Base-by-base conservation (phyloP, 1,139 yeast genomes). In the Wickerhamiella infanticola region DNA sequence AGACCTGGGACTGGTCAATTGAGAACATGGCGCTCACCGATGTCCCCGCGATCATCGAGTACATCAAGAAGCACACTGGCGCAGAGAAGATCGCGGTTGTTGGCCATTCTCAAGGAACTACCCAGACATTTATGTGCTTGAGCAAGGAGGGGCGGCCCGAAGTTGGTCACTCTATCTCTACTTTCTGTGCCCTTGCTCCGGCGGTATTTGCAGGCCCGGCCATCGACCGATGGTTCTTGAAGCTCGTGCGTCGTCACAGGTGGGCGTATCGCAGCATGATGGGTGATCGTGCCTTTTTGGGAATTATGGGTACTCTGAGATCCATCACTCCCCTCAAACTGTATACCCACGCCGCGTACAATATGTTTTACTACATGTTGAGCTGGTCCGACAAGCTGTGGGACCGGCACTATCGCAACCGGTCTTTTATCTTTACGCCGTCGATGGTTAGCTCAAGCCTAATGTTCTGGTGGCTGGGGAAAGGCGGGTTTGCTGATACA, bases 61-160 rank as follows among this genome's bases (percentile, higher is more conserved):
- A 73, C 50, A 80, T 88, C 1, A 61, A 76, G 39, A 61, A 66
- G 26, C 58, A 65, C 36, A 63, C 74, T 0, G 51, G 53, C 1
- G 68, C 66, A 41, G 57, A 63, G 5, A 75, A 79, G 55, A 58
- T 86, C 13, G 69, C 80, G 1, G 63, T 88, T 29, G 70, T 80
- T 8, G 88, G 88, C 0, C 98, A 90, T 58, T 84, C 94, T 25
- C 98, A 90, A 63, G 97, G 97, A 1, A 85, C 96, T 3, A 75
- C 95, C 0, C 95, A 88, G 61, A 71, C 81, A 1, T 81, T 85
- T 49, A 64, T 83, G 54, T 71, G 78, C 1, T 60, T 79, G 29
- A 62, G 74, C 1, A 64, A 67, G 41, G 72, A 76, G 60, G 69
- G 74, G 46, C 62, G 65, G 26, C 71, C 70, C 31, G 66, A 62